Conservation (phyloP, 2,329 filamentous ascomycete genomes). For the Aspergillus fructus region DNA sequence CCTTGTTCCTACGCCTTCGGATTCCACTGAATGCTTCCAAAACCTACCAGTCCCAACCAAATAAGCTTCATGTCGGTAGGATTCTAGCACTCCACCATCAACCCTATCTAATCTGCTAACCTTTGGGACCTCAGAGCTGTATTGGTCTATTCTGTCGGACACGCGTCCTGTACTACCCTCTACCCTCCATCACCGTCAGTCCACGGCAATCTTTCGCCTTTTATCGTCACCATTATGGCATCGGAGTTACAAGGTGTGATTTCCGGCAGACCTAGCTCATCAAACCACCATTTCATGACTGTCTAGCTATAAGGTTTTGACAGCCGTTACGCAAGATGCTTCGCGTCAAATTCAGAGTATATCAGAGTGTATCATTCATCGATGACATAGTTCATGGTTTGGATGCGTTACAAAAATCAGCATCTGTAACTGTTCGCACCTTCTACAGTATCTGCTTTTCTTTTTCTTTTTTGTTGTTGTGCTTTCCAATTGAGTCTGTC, state of each 20-base stretch:
- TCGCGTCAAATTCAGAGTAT: background rate
- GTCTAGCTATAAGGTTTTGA: background rate
- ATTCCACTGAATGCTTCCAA: background rate
- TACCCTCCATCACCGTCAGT: background rate
- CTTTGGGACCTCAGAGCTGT: background rate
- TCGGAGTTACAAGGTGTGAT: constrained; percentile 1
- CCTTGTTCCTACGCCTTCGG: background rate
- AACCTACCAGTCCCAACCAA: background rate
- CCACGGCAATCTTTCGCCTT: background rate
- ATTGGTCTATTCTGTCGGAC: background rate
- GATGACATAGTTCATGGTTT: constrained; percentile 3
- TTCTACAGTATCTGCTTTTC: background rate
- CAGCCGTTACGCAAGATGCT: background rate
- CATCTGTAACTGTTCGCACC: background rate
- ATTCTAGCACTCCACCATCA: background rate
- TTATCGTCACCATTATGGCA: constrained; percentile 3
- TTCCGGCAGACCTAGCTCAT: background rate
- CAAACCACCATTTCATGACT: background rate
- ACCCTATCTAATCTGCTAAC: background rate
- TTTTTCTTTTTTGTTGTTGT: background rate
- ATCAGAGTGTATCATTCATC: background rate
- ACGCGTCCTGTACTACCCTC: background rate
- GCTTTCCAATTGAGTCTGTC: background rate
- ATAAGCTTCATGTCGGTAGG: constrained; percentile 2
- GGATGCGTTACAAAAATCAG: constrained; percentile 1